A percentile compares a stretch with the other conserved stretches of the same genome.
Conservation (phyloP, 1,139 yeast genomes). For the Kodamaea fungicola region DNA sequence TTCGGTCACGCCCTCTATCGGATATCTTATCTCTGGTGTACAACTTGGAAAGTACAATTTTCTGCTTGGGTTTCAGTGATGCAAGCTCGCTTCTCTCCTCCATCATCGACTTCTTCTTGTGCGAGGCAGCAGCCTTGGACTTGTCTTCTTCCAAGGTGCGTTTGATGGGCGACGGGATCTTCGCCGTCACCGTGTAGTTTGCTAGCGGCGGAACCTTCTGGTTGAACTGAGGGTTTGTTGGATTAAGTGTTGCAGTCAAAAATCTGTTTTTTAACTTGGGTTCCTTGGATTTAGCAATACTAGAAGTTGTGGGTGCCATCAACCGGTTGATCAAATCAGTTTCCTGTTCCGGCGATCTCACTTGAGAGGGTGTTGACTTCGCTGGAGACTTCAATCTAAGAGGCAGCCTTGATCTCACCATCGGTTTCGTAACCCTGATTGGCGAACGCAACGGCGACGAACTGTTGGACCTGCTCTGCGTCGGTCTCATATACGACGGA, state of each 20-base stretch:
- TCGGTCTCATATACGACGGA: constrained; percentile 10
- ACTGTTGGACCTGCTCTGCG: constrained; percentile 7
- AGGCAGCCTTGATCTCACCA: too few species aligned
- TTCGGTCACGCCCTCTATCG: neutral
- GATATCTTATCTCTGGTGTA: constrained; percentile 11
- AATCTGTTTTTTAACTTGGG: constrained; percentile 25
- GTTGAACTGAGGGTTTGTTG: constrained; percentile 18
- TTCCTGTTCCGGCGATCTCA: constrained; percentile 8
- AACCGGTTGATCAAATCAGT: constrained; percentile 18
- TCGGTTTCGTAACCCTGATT: neutral
- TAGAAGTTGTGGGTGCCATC: constrained; percentile 28
- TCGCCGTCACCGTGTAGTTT: constrained; percentile 5
- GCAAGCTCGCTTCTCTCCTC: constrained; percentile 30
- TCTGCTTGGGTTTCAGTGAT: constrained; percentile 28
- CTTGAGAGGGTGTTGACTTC: too few species aligned
- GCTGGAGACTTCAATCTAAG: constrained; percentile 5
- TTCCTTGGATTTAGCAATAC: constrained; percentile 24
- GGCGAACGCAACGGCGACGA: constrained; percentile 8
- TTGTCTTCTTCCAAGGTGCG: constrained; percentile 13
- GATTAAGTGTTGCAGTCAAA: constrained; percentile 35
- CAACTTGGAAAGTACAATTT: constrained; percentile 24
- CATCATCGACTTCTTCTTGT: constrained; percentile 31
- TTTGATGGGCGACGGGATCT: constrained; percentile 14
- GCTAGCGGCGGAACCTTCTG: constrained; percentile 10
- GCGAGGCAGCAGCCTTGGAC: constrained; percentile 19